A percentile compares a stretch with the other conserved stretches of the same genome.
phyloP scores from a whole-genome alignment of 2,329 filamentous ascomycete genomes.

The Aspergillus japonicus region DNA sequence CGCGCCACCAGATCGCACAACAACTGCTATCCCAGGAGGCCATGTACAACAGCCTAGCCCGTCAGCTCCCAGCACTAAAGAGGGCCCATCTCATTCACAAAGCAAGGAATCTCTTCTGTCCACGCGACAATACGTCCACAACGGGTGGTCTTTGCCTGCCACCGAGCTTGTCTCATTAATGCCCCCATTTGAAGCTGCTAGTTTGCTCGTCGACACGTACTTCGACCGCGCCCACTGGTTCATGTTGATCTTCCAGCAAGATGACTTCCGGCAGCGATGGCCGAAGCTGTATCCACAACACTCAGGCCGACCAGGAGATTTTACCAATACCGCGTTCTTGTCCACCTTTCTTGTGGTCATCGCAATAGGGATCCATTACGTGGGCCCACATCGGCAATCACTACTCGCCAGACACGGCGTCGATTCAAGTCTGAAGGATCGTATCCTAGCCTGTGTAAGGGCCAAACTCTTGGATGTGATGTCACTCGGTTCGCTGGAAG shows the following conservation, averaged over 20 bases:
- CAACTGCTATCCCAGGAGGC: conserved; percentile 19
- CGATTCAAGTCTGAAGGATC: conserved; percentile 10
- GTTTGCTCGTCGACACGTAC: conserved; percentile 36
- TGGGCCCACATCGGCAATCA: conserved; percentile 12
- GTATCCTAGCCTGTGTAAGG: conserved; percentile 17
- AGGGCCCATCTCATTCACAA: neutral
- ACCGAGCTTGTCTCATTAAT: conserved; percentile 20
- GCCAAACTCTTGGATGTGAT: conserved; percentile 25
- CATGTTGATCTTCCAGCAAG: conserved; percentile 39
- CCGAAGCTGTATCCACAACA: conserved; percentile 15
- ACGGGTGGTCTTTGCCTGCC: neutral
- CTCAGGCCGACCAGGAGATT: neutral
- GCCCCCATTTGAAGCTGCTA: conserved; percentile 22
- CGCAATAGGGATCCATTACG: conserved; percentile 26
- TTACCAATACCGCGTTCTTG: conserved; percentile 13
- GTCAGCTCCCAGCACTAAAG: neutral
- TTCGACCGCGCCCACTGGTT: conserved; percentile 45
- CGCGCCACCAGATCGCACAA: conserved; percentile 10
- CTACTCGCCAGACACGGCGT: conserved; percentile 8
- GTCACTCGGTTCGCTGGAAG: conserved; percentile 27
- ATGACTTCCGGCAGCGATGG: conserved; percentile 28
- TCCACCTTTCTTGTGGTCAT: conserved; percentile 25
- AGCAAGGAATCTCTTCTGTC: neutral
- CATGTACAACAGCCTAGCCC: neutral
- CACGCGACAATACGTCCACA: neutral